Evolutionary conservation across 805 yeast species (phyloP).

Genomic region (Suhomyces kilbournensis): DNA sequence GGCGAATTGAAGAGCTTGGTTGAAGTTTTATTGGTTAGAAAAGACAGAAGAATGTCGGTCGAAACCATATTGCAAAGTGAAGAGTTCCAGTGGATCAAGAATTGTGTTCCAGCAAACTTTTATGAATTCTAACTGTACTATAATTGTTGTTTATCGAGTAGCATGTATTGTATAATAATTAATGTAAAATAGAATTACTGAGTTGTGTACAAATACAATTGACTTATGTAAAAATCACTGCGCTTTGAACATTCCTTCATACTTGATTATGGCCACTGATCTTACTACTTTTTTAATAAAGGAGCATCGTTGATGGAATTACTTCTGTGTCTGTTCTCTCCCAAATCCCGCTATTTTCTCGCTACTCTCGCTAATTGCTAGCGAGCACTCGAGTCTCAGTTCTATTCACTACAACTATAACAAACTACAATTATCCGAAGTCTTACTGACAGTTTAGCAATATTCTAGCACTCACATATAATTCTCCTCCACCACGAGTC

Average conservation of each 20-base stretch:
- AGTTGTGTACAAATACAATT: too few species aligned
- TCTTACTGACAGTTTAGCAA: too few species aligned
- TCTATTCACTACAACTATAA: background rate
- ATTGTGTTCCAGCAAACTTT: slow-evolving; percentile 7
- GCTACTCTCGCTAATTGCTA: background rate
- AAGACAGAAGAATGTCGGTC: slow-evolving; percentile 29
- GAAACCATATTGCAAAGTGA: slow-evolving; percentile 13
- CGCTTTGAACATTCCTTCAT: too few species aligned
- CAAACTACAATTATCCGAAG: background rate
- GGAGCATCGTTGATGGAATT: too few species aligned
- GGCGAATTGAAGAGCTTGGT: slow-evolving; percentile 25
- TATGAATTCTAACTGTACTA: background rate
- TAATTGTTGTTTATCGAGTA: background rate
- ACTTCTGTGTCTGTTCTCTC: too few species aligned
- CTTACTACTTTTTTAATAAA: too few species aligned
- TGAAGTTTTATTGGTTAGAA: slow-evolving; percentile 35
- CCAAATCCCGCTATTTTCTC: background rate
- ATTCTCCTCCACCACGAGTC: too few species aligned
- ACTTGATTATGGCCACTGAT: too few species aligned
- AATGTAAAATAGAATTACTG: background rate
- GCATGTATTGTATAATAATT: background rate
- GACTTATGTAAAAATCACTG: too few species aligned
- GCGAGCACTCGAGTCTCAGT: background rate
- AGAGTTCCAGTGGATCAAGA: slow-evolving; percentile 25
- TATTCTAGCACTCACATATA: background rate